Evolutionary conservation across 306 rosid species (phyloP), one percentile per base, ranked within the genome.

Genomic region (Acacia confusa): DNA sequence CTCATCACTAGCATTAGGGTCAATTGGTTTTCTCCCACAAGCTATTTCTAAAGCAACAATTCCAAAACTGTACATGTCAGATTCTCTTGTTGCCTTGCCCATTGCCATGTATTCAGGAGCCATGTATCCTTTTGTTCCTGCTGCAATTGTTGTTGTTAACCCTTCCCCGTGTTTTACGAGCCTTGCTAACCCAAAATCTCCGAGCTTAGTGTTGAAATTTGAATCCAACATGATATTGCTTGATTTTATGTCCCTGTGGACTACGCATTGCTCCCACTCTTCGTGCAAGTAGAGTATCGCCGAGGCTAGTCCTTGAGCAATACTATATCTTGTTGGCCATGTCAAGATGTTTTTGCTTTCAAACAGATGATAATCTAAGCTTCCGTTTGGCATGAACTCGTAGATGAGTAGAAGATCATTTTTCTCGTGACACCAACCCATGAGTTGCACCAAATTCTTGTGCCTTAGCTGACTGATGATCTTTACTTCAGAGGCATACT

Each of bases 391-490:
- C 78, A 79, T 79, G 41, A 79, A 60, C 64, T 79, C 83, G 4
- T 70, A 79, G 13, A 79, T 25, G 1, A 72, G 64, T 20, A 58
- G 25, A 32, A 79, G 72, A 71, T 60, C 52, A 44, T 41, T 52
- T 47, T 30, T 58, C 16, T 79, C 44, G 9, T 79, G 83, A 20
- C 83, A 79, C 83, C 83, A 79, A 13, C 78, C 78, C 12, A 72
- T 32, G 25, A 79, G 50, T 60, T 79, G 83, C 19, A 79, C 83
- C 64, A 79, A 24, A 72, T 79, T 71, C 76, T 60, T 79, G 53
- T 79, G 83, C 44, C 63, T 58, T 10, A 79, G 20, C 32, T 38
- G 55, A 44, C 83, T 71, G 47, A 79, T 79, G 77, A 71, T 79
- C 69, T 57, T 79, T 45, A 79, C 47, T 38, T 71, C 60, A 28